These are phyloP conservation scores for Solanum virginianum DNA, from an alignment of 257 asterid species.

Conservation along the genomic window DNA sequence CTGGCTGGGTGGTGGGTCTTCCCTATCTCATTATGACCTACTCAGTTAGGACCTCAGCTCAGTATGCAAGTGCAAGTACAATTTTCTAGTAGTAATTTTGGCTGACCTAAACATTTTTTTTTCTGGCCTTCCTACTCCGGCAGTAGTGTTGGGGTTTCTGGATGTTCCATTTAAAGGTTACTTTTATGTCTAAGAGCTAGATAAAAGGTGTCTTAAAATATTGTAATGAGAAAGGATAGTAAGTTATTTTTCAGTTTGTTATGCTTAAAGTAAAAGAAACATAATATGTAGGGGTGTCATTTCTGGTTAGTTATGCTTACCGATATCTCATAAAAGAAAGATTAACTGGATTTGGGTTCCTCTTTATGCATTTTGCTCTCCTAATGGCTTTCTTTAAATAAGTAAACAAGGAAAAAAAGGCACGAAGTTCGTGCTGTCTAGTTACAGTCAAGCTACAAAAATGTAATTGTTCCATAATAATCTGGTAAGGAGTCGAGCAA, in stretches of 20 bases:
- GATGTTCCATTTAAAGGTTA: not conserved
- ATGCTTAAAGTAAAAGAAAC: not conserved
- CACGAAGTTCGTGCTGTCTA: not conserved
- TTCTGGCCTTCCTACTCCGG: not conserved
- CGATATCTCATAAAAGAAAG: not conserved
- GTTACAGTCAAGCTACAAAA: not conserved
- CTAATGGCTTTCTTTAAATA: not conserved
- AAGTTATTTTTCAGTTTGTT: not conserved
- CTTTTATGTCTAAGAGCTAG: not conserved
- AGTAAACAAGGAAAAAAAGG: not conserved
- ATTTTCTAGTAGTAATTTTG: not conserved
- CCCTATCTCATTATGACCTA: not conserved
- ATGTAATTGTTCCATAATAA: not conserved
- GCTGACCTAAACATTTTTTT: not conserved
- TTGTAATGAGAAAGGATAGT: not conserved
- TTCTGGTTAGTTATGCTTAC: not conserved
- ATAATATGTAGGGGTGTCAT: not conserved
- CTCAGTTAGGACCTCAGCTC: not conserved
- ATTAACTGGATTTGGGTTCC: not conserved
- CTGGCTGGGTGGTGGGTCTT: not conserved
- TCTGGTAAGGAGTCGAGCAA: not conserved
- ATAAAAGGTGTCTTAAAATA: not conserved
- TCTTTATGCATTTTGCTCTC: not conserved
- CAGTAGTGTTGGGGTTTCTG: not conserved
- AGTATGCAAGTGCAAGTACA: not conserved